Evolutionary conservation across 305 asterid genomes (phyloP).

Genomic region (Fraxinus sp.): DNA sequence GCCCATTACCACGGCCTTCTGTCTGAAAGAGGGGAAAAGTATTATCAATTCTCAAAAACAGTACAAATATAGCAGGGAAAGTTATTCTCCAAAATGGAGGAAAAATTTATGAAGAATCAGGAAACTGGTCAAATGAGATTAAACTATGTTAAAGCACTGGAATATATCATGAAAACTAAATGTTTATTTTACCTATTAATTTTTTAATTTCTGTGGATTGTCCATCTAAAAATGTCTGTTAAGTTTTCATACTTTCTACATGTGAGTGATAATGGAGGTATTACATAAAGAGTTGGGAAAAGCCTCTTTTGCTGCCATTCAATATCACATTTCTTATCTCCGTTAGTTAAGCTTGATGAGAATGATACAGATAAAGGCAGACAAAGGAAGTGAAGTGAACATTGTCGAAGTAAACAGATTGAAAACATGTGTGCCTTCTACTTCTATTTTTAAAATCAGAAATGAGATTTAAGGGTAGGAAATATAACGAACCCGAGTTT

Average conservation of each 20-base stretch:
- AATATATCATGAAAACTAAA: slow-evolving; percentile 11
- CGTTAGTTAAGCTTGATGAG: slow-evolving; percentile 15
- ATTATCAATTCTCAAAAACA: slow-evolving; percentile 5
- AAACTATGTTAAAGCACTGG: slow-evolving; percentile 7
- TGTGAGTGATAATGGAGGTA: neutral
- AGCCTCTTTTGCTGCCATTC: neutral
- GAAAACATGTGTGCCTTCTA: neutral
- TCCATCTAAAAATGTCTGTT: slow-evolving; percentile 1
- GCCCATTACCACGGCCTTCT: slow-evolving; percentile 64
- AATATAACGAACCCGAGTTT: slow-evolving; percentile 73
- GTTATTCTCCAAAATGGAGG: slow-evolving; percentile 1
- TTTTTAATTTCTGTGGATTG: slow-evolving; percentile 8
- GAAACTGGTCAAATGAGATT: neutral
- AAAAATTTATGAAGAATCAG: neutral
- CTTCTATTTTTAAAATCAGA: neutral
- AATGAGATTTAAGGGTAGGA: slow-evolving; percentile 8
- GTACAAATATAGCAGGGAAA: slow-evolving; percentile 7
- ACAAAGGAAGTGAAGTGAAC: neutral
- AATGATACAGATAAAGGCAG: neutral
- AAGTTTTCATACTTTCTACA: neutral
- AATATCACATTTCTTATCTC: neutral
- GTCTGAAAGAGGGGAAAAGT: slow-evolving; percentile 46
- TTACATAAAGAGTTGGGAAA: neutral
- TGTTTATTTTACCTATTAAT: neutral
- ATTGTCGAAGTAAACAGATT: neutral